A percentile compares a stretch with the other conserved stretches of the same genome.
These are phyloP conservation scores for Capsicum chinense DNA, from an alignment of 257 asterid species.

Conservation along the genomic window DNA sequence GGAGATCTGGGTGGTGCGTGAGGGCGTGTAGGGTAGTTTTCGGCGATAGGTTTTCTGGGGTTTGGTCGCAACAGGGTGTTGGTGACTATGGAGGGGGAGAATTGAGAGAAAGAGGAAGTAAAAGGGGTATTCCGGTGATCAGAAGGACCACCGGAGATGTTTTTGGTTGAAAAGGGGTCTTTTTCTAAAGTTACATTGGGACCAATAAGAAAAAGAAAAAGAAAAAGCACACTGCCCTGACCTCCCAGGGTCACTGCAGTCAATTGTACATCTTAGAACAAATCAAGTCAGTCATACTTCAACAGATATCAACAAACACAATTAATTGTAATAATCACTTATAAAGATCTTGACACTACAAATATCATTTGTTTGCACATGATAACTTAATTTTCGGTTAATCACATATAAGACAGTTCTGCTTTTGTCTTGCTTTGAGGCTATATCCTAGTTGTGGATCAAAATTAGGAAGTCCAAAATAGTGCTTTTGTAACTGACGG, in stretches of 20 bases:
- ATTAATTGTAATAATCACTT: not conserved
- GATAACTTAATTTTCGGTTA: not conserved
- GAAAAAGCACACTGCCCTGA: slow-evolving; percentile 2
- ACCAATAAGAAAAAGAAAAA: not conserved
- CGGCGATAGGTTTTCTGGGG: no score
- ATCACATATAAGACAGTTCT: not conserved
- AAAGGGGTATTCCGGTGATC: no score
- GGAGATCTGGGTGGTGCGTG: no score
- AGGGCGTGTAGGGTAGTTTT: no score
- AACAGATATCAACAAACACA: slow-evolving; percentile 7
- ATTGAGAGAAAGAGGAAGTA: no score
- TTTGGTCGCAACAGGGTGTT: no score
- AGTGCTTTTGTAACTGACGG: not conserved
- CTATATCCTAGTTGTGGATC: not conserved
- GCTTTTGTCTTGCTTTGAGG: not conserved
- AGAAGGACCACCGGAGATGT: no score
- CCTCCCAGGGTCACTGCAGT: not conserved
- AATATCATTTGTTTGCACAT: not conserved
- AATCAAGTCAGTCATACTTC: not conserved
- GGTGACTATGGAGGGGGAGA: no score
- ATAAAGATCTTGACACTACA: not conserved
- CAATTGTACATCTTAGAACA: not conserved
- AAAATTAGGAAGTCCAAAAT: not conserved
- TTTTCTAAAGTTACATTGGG: no score
- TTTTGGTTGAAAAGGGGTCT: no score